Base-by-base conservation (phyloP, 306 rosid species). In the Oemleria cerasiformis region DNA sequence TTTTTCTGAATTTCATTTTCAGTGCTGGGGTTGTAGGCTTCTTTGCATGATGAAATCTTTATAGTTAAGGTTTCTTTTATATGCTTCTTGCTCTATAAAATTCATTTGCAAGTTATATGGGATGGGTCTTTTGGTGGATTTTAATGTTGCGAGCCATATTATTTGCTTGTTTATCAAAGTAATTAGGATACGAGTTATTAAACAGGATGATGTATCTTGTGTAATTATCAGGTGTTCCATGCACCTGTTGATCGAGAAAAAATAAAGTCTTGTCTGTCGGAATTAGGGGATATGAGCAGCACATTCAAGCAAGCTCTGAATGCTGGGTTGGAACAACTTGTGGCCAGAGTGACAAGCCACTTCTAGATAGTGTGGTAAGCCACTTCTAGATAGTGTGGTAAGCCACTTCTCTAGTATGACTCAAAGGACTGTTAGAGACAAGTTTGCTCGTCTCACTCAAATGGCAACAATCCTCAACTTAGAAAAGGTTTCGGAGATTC, bases 381-480 rank as follows among this genome's bases (percentile, higher is more conserved):
- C n/a, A n/a, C n/a, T n/a, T n/a, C n/a, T n/a, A n/a, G n/a, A n/a
- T n/a, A n/a, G n/a, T n/a, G n/a, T n/a, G 79, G 97, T 94, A 55
- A 88, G 91, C 86, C 95, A 94, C 81, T 94, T 94, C 88, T 91
- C 97, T 9, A 68, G 88, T 75, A 88, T 91, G 94, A 87, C 97
- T 64, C 96, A 91, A 73, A 84, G 98, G 77, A 94, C 98, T 47
- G 96, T 94, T 34, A 83, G 98, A 67, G 98, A 94, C 81, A 89
- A 91, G 86, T 94, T 94, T 72, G 95, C 98, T 51, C 96, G 97
- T 39, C 92, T 94, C 62, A 94, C 95, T 11, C 98, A 94, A 78
- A 91, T 87, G 98, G 96, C 97, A 17, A 94, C 97, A 5, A 87
- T 94, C 73, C 87, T 94, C 41, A 94, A 94, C 82, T 87, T 94